Percentiles rank a stretch among this genome's conserved stretches.
phyloP scores from a whole-genome alignment of 306 rosid genomes.

The Myrica gale region DNA sequence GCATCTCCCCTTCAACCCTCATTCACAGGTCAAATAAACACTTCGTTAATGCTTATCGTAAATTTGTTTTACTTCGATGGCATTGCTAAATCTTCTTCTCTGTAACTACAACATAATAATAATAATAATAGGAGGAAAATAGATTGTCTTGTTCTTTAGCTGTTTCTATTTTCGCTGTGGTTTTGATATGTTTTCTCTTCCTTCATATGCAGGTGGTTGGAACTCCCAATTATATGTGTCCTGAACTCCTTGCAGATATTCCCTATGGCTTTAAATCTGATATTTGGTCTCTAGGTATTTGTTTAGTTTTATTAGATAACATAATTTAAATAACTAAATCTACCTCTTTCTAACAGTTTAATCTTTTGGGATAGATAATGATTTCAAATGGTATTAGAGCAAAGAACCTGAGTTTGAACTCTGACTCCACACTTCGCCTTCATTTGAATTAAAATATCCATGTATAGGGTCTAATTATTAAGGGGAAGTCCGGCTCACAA shows the following conservation, averaged over 20 bases:
- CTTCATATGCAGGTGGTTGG: conserved; percentile 76
- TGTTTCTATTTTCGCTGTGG: neutral
- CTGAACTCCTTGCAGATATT: conserved; percentile 98
- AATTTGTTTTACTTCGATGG: neutral
- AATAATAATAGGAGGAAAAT: neutral
- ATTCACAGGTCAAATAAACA: neutral
- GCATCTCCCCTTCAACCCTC: neutral
- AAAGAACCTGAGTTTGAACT: too few species aligned
- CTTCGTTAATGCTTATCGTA: neutral
- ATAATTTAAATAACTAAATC: too few species aligned
- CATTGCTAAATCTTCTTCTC: neutral
- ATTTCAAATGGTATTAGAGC: too few species aligned
- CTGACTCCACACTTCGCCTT: too few species aligned
- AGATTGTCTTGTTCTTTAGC: neutral
- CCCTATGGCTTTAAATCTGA: conserved; percentile 99
- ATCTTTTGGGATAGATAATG: too few species aligned
- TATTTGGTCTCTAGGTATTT: conserved; percentile 96
- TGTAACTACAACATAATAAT: neutral
- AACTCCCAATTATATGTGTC: conserved; percentile 99
- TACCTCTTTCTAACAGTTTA: too few species aligned
- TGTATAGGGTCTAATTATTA: too few species aligned
- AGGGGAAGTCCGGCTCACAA: too few species aligned
- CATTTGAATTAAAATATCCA: too few species aligned
- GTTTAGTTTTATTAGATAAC: neutral
- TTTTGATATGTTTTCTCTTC: neutral